Evolutionary conservation across 179 eudicot genomes (phyloP).

Genomic region (Spergularia azorica): DNA sequence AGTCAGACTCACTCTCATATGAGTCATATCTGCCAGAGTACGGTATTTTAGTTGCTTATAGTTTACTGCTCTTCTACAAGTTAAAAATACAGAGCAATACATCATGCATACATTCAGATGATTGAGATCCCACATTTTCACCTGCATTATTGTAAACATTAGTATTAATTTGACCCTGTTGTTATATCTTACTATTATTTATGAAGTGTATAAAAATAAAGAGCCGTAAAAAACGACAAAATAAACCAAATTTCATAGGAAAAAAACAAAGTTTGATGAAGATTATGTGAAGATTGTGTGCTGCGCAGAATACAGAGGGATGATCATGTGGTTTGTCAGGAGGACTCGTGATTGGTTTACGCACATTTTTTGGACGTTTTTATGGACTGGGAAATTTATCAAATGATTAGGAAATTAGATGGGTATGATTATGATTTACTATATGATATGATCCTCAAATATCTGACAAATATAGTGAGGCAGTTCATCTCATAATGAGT

Average conservation of each 20-base stretch:
- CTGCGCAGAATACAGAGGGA: conserved; percentile 1
- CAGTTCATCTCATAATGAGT: not conserved
- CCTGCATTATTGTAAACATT: not conserved
- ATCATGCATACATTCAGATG: not conserved
- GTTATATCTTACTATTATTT: too few species aligned
- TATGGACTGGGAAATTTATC: not conserved
- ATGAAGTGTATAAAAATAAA: too few species aligned
- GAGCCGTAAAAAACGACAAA: not conserved
- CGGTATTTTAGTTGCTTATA: not conserved
- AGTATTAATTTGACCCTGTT: not conserved
- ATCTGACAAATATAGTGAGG: conserved; percentile 18
- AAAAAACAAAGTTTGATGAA: conserved; percentile 13
- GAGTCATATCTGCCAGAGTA: not conserved
- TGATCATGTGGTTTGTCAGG: conserved; percentile 31
- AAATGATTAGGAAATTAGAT: not conserved
- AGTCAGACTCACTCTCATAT: not conserved
- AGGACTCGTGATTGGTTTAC: conserved; percentile 20
- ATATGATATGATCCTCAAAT: not conserved
- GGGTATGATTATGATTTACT: not conserved
- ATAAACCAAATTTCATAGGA: not conserved
- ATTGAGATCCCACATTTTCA: not conserved
- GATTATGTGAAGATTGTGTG: conserved; percentile 25
- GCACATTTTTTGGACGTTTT: conserved; percentile 1
- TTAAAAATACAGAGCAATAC: not conserved
- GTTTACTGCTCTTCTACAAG: too few species aligned